These are phyloP conservation scores for Aureobasidium sp. DNA, from an alignment of 2,329 filamentous ascomycete genomes.

Conservation along the genomic window DNA sequence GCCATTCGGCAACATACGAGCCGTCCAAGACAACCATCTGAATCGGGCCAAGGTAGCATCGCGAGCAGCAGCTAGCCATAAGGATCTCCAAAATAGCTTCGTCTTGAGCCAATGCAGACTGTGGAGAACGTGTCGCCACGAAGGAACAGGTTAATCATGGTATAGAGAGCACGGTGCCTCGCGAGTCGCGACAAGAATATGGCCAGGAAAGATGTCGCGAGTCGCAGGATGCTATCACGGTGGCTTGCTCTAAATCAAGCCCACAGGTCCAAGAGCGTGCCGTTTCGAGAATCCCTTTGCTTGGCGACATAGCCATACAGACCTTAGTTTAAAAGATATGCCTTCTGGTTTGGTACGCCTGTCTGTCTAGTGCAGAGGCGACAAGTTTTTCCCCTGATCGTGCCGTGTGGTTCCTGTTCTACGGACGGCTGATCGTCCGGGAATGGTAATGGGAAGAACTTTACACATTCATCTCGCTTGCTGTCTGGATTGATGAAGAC, in stretches of 20 bases:
- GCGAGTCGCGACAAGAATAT: neutral
- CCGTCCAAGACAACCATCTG: neutral
- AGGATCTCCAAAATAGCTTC: neutral
- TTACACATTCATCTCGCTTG: conserved; percentile 7
- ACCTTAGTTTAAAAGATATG: neutral
- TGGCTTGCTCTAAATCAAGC: conserved; percentile 11
- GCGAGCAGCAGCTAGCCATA: neutral
- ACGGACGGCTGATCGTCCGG: neutral
- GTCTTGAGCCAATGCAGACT: neutral
- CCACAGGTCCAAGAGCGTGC: conserved; percentile 1
- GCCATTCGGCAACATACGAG: neutral
- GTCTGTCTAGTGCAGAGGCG: conserved; percentile 5
- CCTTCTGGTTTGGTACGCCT: conserved; percentile 3
- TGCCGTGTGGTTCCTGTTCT: neutral
- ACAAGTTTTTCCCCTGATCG: neutral
- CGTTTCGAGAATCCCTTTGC: neutral
- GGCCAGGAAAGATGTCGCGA: conserved; percentile 3
- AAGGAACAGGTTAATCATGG: conserved; percentile 1
- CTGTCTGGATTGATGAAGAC: neutral
- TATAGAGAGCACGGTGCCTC: conserved; percentile 8
- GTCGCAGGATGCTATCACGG: neutral
- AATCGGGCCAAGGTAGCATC: conserved; percentile 9
- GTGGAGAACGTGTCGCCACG: conserved; percentile 1
- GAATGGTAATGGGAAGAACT: neutral
- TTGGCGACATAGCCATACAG: conserved; percentile 1